Percentiles rank a stretch among this genome's conserved stretches.
Evolutionary conservation across 176 grass and related monocot species (phyloP).

Genomic region (Bonia amplexicaulis): DNA sequence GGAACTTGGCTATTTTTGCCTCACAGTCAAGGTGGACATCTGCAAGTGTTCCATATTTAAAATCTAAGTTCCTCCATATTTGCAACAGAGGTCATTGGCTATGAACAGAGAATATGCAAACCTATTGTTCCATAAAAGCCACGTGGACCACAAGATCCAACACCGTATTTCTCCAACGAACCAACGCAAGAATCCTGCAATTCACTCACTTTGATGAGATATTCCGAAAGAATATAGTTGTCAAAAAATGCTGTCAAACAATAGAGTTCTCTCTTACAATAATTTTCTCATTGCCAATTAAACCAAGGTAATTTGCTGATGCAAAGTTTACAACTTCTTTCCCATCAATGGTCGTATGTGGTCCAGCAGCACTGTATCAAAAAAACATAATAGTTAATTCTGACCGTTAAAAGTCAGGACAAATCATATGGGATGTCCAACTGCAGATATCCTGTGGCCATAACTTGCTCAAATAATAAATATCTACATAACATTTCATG

Average conservation of each 20-base stretch:
- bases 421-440: not conserved
- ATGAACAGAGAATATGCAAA: conserved; percentile 33
- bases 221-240: not conserved
- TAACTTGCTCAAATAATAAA: not conserved
- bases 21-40: conserved; percentile 98
- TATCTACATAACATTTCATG: not conserved
- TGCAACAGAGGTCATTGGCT: not conserved
- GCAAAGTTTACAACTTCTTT: conserved; percentile 96
- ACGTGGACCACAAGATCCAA: conserved; percentile 91
- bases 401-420: not conserved
- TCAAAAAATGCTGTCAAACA: conserved; percentile 26
- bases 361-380: conserved; percentile 68
- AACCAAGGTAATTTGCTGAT: conserved; percentile 91
- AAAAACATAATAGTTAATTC: conserved; percentile 18
- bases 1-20: conserved; percentile 78
- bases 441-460: conserved; percentile 11
- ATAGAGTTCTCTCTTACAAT: conserved; percentile 53
- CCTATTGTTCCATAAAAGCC: conserved; percentile 98
- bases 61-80: conserved; percentile 37
- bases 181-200: conserved; percentile 75
- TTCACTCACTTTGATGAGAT: conserved; percentile 18
- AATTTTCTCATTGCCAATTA: conserved; percentile 87
- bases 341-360: conserved; percentile 71
- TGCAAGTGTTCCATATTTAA: conserved; percentile 32
- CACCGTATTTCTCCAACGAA: conserved; percentile 96